phyloP scores from a whole-genome alignment of 495 filamentous ascomycete species.

The Neurospora intermedia region DNA sequence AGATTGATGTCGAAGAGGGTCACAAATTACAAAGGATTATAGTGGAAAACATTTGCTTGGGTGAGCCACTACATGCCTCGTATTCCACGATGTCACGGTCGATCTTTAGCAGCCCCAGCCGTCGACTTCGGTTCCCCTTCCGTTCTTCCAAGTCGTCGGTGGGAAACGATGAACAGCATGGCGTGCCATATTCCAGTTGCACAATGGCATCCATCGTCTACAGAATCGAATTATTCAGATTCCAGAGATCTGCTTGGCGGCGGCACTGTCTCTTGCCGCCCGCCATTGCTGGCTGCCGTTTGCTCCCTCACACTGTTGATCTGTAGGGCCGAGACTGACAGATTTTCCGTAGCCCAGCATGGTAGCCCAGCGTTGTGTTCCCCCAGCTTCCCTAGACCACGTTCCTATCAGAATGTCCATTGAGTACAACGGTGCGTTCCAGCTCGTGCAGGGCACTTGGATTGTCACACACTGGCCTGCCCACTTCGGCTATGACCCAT shows the following conservation, averaged over 20 bases:
- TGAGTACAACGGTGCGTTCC: background rate
- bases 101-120: background rate
- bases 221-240: background rate
- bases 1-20: background rate
- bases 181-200: background rate
- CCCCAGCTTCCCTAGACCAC: background rate
- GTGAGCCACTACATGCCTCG: background rate
- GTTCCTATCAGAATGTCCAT: background rate
- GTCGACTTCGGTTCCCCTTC: background rate
- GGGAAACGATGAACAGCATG: background rate
- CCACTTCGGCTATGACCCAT: background rate
- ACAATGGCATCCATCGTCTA: background rate
- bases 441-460: background rate
- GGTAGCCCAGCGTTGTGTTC: background rate
- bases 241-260: slow-evolving; percentile 1
- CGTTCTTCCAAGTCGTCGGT: background rate
- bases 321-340: background rate
- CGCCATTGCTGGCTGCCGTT: slow-evolving; percentile 1
- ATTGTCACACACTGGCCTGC: background rate
- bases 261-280: slow-evolving; percentile 1
- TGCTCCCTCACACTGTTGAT: background rate
- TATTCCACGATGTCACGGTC: background rate
- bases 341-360: background rate
- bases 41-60: background rate
- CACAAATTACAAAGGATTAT: background rate